These are phyloP conservation scores for Hibiscus trionum DNA, from an alignment of 345 rosid species.

Conservation along the genomic window DNA sequence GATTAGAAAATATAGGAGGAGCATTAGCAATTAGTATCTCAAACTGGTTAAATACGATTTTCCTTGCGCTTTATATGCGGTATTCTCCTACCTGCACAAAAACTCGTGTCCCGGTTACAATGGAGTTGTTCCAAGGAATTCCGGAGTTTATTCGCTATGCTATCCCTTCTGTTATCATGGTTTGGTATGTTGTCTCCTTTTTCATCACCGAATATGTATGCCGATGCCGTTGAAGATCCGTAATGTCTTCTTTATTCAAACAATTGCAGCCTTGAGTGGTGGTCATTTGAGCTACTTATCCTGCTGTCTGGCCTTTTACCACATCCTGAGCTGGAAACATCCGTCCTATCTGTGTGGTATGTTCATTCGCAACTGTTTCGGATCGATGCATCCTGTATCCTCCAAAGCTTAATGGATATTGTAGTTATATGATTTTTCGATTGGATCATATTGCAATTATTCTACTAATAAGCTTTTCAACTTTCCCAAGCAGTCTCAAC, in stretches of 20 bases:
- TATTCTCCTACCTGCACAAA: conserved; percentile 29
- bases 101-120: conserved; percentile 22
- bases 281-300: conserved; percentile 51
- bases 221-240: neutral
- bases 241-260: neutral
- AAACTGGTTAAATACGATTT: conserved; percentile 23
- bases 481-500: neutral
- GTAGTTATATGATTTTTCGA: neutral
- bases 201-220: neutral
- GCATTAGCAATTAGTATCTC: conserved; percentile 25
- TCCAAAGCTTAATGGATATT: no score
- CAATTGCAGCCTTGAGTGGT: conserved; percentile 53
- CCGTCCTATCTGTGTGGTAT: conserved; percentile 52
- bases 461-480: neutral
- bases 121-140: conserved; percentile 26
- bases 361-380: conserved; percentile 1
- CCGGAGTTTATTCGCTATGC: conserved; percentile 31
- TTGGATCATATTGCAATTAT: neutral
- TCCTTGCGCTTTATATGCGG: conserved; percentile 25
- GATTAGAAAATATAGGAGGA: conserved; percentile 23
- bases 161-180: conserved; percentile 34
- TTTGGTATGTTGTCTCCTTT: conserved; percentile 22
- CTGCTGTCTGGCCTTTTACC: conserved; percentile 56
- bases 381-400: neutral
- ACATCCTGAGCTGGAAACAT: conserved; percentile 50